Conservation (phyloP, 305 asterid genomes). For the Solanum aculeatissimum region DNA sequence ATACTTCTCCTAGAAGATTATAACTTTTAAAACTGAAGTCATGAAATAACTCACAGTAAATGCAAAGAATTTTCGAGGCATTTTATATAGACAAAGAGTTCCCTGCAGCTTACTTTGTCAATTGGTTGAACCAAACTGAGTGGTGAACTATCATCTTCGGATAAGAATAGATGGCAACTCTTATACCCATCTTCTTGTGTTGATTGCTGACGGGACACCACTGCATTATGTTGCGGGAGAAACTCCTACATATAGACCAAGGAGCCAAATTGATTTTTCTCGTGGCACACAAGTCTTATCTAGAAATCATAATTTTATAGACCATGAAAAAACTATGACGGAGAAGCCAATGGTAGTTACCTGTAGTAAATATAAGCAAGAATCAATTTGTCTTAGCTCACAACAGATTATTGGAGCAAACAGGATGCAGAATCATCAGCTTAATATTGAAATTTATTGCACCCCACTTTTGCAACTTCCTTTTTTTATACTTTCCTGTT, state of each 20-base stretch:
- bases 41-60: background rate
- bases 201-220: conserved; percentile 6
- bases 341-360: background rate
- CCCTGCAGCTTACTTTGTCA: conserved; percentile 28
- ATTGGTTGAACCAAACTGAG: conserved; percentile 29
- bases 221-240: conserved; percentile 5
- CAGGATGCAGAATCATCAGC: background rate
- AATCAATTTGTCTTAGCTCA: background rate
- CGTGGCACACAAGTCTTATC: background rate
- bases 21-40: background rate
- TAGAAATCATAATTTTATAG: background rate
- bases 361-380: background rate
- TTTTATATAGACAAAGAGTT: background rate
- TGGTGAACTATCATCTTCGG: conserved; percentile 40
- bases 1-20: background rate
- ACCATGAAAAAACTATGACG: background rate
- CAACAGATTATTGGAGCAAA: background rate
- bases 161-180: conserved; percentile 34
- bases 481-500: background rate
- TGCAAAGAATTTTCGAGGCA: background rate
- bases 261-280: background rate
- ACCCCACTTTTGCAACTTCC: background rate
- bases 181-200: conserved; percentile 29
- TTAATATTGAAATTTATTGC: background rate
- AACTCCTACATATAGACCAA: conserved; percentile 18